A percentile compares a stretch with the other conserved stretches of the same genome.
These are phyloP conservation scores for Fusarium duplospermum DNA, from an alignment of 2,329 filamentous ascomycete genomes.

Conservation along the genomic window DNA sequence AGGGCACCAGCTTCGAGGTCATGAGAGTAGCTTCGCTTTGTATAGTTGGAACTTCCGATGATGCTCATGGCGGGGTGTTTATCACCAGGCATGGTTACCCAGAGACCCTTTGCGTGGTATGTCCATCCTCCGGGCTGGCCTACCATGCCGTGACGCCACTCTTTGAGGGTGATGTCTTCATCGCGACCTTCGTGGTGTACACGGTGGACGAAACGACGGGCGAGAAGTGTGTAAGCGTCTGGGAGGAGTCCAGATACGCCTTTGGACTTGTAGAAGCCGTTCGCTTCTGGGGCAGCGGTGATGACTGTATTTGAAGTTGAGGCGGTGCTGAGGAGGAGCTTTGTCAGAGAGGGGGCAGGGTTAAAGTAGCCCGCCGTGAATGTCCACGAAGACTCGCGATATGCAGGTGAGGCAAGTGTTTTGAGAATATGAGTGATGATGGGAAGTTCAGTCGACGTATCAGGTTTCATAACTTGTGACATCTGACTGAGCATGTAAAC, in stretches of 20 bases:
- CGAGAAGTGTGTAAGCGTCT: constrained; percentile 90
- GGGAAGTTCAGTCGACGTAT: constrained; percentile 89
- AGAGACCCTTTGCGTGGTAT: constrained; percentile 96
- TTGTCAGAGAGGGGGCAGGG: constrained; percentile 85
- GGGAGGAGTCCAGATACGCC: constrained; percentile 92
- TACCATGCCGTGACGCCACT: constrained; percentile 88
- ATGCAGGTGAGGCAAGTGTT: constrained; percentile 71
- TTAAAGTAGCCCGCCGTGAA: constrained; percentile 99
- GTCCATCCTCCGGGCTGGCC: constrained; percentile 90
- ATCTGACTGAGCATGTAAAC: constrained; percentile 91
- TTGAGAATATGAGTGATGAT: constrained; percentile 80
- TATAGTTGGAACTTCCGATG: constrained; percentile 95
- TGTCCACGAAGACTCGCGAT: constrained; percentile 83
- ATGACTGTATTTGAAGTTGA: constrained; percentile 82
- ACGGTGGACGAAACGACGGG: constrained; percentile 79
- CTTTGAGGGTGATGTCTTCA: constrained; percentile 77
- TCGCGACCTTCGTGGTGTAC: constrained; percentile 60
- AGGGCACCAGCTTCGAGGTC: constrained; percentile 92
- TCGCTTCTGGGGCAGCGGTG: constrained; percentile 91
- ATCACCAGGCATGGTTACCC: constrained; percentile 80
- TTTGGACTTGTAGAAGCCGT: constrained; percentile 91
- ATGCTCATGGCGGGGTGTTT: constrained; percentile 80
- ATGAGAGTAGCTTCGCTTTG: constrained; percentile 89
- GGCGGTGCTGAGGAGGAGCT: constrained; percentile 80
- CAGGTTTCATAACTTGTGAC: constrained; percentile 82